Conservation (phyloP, 2,329 filamentous ascomycete genomes). For the Lojkania enalia region DNA sequence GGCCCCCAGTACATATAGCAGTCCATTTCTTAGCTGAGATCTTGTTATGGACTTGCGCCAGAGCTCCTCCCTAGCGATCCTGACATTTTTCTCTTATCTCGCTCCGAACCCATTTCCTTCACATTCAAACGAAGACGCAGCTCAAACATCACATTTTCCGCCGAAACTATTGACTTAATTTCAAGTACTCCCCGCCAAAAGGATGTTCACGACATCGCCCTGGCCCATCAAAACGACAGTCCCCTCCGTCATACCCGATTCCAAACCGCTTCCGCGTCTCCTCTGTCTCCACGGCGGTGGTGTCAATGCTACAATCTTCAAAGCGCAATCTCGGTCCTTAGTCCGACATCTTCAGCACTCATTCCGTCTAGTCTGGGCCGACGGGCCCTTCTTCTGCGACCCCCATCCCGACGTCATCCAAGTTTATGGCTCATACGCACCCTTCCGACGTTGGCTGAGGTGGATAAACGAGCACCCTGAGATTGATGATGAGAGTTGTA, state of each 20-base stretch:
- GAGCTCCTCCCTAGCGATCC: too few relatives aligned
- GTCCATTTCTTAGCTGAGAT: too few relatives aligned
- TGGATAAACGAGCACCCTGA: constrained; percentile 63
- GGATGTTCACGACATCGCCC: too few relatives aligned
- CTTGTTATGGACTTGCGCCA: too few relatives aligned
- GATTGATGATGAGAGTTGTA: constrained; percentile 54
- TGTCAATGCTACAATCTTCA: constrained; percentile 71
- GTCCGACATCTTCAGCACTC: constrained; percentile 54
- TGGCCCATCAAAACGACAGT: too few relatives aligned
- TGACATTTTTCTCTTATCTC: too few relatives aligned
- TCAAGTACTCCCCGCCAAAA: too few relatives aligned
- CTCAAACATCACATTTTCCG: too few relatives aligned
- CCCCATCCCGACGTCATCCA: constrained; percentile 65
- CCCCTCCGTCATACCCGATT: constrained; percentile 29
- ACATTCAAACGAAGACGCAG: too few relatives aligned
- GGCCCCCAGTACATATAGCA: too few relatives aligned
- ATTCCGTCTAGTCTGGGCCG: constrained; percentile 73
- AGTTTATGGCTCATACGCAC: constrained; percentile 67
- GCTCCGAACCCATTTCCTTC: too few relatives aligned
- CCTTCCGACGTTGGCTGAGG: constrained; percentile 67
- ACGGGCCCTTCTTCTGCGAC: constrained; percentile 67
- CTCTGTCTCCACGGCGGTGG: constrained; percentile 83
- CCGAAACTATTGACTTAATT: too few relatives aligned
- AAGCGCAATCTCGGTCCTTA: constrained; percentile 65
- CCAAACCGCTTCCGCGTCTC: constrained; percentile 60